These are phyloP conservation scores for Salvia sclarea DNA, from an alignment of 305 asterid genomes.

Conservation along the genomic window DNA sequence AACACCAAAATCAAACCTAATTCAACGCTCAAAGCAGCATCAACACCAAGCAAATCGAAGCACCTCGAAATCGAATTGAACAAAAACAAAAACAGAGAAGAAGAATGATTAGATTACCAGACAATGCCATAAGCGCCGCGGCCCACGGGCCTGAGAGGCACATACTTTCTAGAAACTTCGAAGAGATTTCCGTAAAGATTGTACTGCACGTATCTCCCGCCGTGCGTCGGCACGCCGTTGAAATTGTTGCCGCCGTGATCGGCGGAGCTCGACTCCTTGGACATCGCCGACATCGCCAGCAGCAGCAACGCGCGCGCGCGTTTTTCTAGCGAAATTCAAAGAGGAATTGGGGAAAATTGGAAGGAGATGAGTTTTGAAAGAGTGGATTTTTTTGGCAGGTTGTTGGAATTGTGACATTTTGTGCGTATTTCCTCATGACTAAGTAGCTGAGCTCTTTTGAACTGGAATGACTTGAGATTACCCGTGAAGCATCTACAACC, in stretches of 20 bases:
- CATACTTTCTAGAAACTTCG: conserved; percentile 65
- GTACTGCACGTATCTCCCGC: conserved; percentile 64
- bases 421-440: neutral
- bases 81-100: conserved; percentile 9
- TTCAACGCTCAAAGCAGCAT: neutral
- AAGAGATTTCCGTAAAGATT: conserved; percentile 71
- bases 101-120: conserved; percentile 45
- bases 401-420: conserved; percentile 6
- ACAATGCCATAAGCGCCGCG: conserved; percentile 70
- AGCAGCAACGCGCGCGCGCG: no score
- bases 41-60: conserved; percentile 1
- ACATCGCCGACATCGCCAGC: conserved; percentile 25
- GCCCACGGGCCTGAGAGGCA: conserved; percentile 63
- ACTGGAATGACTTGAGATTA: conserved; percentile 41
- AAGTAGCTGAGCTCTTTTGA: conserved; percentile 36
- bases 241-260: conserved; percentile 62
- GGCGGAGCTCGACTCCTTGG: conserved; percentile 52
- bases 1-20: conserved; percentile 19
- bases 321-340: neutral
- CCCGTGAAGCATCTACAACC: conserved; percentile 42
- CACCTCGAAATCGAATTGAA: conserved; percentile 5
- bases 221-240: conserved; percentile 63
- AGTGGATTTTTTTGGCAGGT: conserved; percentile 19
- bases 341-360: neutral
- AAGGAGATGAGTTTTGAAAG: conserved; percentile 32